phyloP scores from a whole-genome alignment of 768 basidiomycete species.

The Rhodotorula graminis region DNA sequence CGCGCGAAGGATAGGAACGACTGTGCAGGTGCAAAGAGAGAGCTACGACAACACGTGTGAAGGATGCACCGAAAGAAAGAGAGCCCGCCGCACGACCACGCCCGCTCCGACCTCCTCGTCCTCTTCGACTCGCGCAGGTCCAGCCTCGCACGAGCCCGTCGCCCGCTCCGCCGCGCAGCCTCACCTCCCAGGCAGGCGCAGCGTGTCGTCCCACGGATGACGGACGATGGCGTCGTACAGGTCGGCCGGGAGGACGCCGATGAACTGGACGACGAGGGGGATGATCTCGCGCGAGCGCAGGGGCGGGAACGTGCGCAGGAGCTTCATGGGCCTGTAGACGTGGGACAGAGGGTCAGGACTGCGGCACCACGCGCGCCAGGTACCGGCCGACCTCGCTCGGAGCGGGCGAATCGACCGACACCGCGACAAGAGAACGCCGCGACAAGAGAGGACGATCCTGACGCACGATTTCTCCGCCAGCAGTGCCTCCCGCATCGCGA shows the following conservation, averaged over 20 bases:
- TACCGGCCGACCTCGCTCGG: too few relatives aligned
- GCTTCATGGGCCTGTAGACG: constrained; percentile 74
- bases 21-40: too few relatives aligned
- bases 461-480: constrained; percentile 69
- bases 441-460: not conserved
- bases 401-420: too few relatives aligned
- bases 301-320: constrained; percentile 87
- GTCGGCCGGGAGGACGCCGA: constrained; percentile 79
- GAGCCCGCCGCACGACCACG: too few relatives aligned
- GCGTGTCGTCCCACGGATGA: constrained; percentile 60
- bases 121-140: too few relatives aligned
- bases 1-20: too few relatives aligned
- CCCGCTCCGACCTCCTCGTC: too few relatives aligned
- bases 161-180: not conserved
- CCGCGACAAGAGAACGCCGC: not conserved
- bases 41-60: too few relatives aligned
- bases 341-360: not conserved
- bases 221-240: constrained; percentile 82
- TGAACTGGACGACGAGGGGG: constrained; percentile 86
- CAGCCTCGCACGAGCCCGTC: too few relatives aligned
- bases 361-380: not conserved
- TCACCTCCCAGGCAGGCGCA: not conserved
- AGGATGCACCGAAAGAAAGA: too few relatives aligned
- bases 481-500: constrained; percentile 83
- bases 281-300: constrained; percentile 81